These are phyloP conservation scores for Elaeis guineensis DNA, from an alignment of 176 grass and related monocot genomes.

Conservation along the genomic window DNA sequence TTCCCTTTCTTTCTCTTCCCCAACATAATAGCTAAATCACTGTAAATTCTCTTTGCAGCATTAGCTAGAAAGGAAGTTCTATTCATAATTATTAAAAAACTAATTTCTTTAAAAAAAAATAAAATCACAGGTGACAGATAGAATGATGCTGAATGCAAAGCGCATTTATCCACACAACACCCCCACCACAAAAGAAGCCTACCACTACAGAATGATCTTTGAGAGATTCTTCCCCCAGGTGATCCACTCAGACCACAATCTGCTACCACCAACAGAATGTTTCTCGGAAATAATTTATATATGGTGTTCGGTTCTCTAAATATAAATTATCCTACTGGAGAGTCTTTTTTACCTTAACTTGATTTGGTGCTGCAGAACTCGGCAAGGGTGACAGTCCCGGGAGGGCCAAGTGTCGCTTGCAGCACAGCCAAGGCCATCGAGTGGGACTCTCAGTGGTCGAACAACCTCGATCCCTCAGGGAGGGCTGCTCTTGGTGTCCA, in stretches of 20 bases:
- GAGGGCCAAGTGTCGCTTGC: slow-evolving; percentile 88
- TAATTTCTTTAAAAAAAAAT: neutral
- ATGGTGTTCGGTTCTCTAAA: neutral
- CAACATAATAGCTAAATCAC: too few species aligned
- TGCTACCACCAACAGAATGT: too few species aligned
- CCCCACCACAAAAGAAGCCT: slow-evolving; percentile 78
- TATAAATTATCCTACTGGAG: too few species aligned
- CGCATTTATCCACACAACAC: slow-evolving; percentile 71
- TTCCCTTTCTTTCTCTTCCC: neutral
- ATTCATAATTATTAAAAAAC: too few species aligned
- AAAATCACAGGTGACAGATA: slow-evolving; percentile 50
- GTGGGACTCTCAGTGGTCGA: slow-evolving; percentile 88
- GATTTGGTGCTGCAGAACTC: slow-evolving; percentile 46
- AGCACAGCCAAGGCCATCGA: slow-evolving; percentile 93
- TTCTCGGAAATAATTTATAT: too few species aligned
- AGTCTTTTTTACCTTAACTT: neutral
- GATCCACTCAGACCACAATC: neutral
- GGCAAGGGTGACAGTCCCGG: slow-evolving; percentile 72
- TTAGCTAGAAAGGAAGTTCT: too few species aligned
- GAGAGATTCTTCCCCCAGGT: slow-evolving; percentile 98
- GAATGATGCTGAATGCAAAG: slow-evolving; percentile 74
- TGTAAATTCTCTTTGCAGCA: too few species aligned
- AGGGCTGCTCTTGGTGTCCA: slow-evolving; percentile 68
- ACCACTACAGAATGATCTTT: slow-evolving; percentile 97
- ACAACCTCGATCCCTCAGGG: slow-evolving; percentile 85